A percentile compares a stretch with the other conserved stretches of the same genome.
Conservation (phyloP, 441 rosid species). For the Brassica balearica region DNA sequence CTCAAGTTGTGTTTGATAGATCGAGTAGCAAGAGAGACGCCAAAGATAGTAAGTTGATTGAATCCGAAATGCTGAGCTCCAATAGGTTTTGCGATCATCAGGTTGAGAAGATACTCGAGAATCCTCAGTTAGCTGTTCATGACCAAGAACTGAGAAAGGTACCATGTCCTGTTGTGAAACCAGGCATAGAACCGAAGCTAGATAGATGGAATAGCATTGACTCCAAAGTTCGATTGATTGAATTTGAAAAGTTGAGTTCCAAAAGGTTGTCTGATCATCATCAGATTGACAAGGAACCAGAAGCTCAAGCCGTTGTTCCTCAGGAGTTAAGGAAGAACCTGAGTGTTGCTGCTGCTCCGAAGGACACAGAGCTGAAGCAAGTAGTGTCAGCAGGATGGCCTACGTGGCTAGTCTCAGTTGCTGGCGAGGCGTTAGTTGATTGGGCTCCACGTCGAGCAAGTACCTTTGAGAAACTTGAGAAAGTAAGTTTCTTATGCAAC, state of each 20-base stretch:
- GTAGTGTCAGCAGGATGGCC: conserved; percentile 89
- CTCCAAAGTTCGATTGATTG: conserved; percentile 22
- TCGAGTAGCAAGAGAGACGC: conserved; percentile 50
- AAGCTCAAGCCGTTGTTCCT: conserved; percentile 19
- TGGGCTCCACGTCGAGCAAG: conserved; percentile 87
- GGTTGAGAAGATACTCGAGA: conserved; percentile 53
- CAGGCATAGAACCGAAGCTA: conserved; percentile 42
- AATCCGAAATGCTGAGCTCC: conserved; percentile 59
- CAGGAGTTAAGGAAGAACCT: conserved; percentile 4
- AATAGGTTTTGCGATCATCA: conserved; percentile 48
- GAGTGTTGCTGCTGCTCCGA: conserved; percentile 41
- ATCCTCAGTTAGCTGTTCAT: conserved; percentile 34
- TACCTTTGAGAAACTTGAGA: conserved; percentile 83
- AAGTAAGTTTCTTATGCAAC: conserved; percentile 50
- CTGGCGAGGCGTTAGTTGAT: conserved; percentile 82
- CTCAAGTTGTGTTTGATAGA: conserved; percentile 37
- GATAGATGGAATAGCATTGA: conserved; percentile 47
- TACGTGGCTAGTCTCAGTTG: conserved; percentile 77
- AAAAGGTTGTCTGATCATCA: conserved; percentile 26
- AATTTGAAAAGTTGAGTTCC: conserved; percentile 2
- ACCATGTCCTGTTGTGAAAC: conserved; percentile 13
- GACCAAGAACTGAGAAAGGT: conserved; percentile 8
- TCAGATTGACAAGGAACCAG: conserved; percentile 25
- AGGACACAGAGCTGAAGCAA: conserved; percentile 60
- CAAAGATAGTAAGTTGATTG: conserved; percentile 55